Percentiles rank a stretch among this genome's conserved stretches.
phyloP scores from a whole-genome alignment of 164 flowering plant genomes.

The Aristolochia fimbriata region DNA sequence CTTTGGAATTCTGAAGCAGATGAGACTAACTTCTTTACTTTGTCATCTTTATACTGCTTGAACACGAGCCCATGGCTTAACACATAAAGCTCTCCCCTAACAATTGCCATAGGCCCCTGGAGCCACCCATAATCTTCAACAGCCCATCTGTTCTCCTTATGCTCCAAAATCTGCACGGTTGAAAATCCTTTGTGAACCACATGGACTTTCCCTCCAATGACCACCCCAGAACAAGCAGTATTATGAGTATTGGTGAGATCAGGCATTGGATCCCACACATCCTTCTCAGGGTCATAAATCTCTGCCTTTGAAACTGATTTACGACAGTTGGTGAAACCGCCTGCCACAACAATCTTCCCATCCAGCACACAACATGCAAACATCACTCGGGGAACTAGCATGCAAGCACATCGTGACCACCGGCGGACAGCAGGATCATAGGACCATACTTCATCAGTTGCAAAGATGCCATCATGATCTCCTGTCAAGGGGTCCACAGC shows the following conservation, averaged over 20 bases:
- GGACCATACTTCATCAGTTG: constrained; percentile 90
- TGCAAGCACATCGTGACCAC: constrained; percentile 61
- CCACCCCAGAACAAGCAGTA: constrained; percentile 70
- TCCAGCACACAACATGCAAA: constrained; percentile 84
- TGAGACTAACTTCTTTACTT: constrained; percentile 33
- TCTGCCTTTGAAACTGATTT: constrained; percentile 83
- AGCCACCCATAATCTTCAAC: constrained; percentile 74
- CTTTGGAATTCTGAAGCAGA: constrained; percentile 69
- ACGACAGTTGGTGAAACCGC: constrained; percentile 77
- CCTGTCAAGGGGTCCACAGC: constrained; percentile 91
- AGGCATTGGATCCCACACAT: constrained; percentile 67
- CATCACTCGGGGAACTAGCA: constrained; percentile 89
- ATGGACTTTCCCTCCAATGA: constrained; percentile 70
- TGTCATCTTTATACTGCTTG: constrained; percentile 42
- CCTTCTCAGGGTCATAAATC: constrained; percentile 74
- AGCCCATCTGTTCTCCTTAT: constrained; percentile 35
- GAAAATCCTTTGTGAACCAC: constrained; percentile 84
- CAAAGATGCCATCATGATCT: constrained; percentile 85
- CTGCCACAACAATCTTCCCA: constrained; percentile 85
- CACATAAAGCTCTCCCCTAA: constrained; percentile 55
- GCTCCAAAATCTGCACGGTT: constrained; percentile 65
- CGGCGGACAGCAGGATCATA: constrained; percentile 55
- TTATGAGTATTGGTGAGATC: constrained; percentile 74
- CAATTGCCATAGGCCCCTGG: constrained; percentile 89
- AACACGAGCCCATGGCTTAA: constrained; percentile 64